phyloP scores from a whole-genome alignment of 2,329 filamentous ascomycete species.

The Sporothrix euskadiensis region DNA sequence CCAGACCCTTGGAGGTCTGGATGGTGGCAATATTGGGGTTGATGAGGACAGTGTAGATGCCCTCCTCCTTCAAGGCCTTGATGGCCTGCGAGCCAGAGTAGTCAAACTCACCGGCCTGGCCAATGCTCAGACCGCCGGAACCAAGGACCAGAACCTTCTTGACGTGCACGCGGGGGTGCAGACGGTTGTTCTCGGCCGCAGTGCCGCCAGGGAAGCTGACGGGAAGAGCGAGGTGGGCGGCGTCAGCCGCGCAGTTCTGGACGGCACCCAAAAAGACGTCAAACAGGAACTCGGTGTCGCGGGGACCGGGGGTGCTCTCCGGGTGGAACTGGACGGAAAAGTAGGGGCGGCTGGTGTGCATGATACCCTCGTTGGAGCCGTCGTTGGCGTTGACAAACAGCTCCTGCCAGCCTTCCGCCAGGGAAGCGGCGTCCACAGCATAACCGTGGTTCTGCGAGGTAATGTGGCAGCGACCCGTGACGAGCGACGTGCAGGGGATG shows the following conservation, averaged over 20 bases:
- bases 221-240: conserved; percentile 65
- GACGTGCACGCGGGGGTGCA: conserved; percentile 76
- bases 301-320: conserved; percentile 91
- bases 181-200: conserved; percentile 72
- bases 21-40: conserved; percentile 99
- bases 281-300: conserved; percentile 95
- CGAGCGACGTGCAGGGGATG: conserved; percentile 93
- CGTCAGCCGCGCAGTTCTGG: conserved; percentile 66
- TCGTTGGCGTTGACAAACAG: conserved; percentile 98
- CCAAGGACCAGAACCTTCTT: conserved; percentile 96
- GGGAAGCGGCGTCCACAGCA: conserved; percentile 77
- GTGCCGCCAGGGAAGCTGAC: conserved; percentile 87
- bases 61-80: conserved; percentile 96
- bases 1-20: conserved; percentile 94
- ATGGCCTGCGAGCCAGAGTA: conserved; percentile 98
- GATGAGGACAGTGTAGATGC: conserved; percentile 96
- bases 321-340: conserved; percentile 99
- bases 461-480: conserved; percentile 96
- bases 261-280: conserved; percentile 94
- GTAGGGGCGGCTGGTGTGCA: conserved; percentile 80
- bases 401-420: conserved; percentile 83
- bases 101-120: conserved; percentile 97
- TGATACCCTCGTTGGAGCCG: conserved; percentile 95
- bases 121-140: conserved; percentile 93
- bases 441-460: conserved; percentile 99